Conservation (phyloP, 2,329 filamentous ascomycete species). For the Cadophora malorum region DNA sequence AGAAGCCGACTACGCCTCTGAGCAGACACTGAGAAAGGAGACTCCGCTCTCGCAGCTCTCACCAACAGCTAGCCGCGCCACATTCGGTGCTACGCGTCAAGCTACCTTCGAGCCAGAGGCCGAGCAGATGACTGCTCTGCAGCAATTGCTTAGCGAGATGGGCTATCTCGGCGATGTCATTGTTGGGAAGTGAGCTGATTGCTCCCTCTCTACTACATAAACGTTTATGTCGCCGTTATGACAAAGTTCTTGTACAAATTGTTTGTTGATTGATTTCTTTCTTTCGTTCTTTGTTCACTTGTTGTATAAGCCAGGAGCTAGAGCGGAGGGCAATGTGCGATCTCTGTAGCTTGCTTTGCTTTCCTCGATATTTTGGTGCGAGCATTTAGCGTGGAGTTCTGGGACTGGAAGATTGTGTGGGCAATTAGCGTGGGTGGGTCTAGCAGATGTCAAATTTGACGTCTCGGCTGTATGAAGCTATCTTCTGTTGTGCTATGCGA, state of each 20-base stretch:
- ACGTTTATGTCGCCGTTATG: neutral
- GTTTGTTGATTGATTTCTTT: constrained; percentile 12
- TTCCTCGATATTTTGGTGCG: constrained; percentile 1
- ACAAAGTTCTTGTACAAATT: constrained; percentile 12
- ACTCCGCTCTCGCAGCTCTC: constrained; percentile 19
- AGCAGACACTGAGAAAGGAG: constrained; percentile 25
- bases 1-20: constrained; percentile 22
- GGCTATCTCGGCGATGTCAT: constrained; percentile 58
- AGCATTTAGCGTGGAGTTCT: constrained; percentile 34
- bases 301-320: constrained; percentile 1
- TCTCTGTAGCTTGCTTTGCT: constrained; percentile 7
- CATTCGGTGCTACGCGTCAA: constrained; percentile 41
- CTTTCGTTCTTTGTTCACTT: neutral
- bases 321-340: neutral
- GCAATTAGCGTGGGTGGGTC: constrained; percentile 1
- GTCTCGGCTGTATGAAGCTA: too few species aligned
- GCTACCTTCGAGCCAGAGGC: constrained; percentile 25
- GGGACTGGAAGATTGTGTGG: neutral
- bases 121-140: constrained; percentile 48
- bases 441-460: too few species aligned
- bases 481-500: too few species aligned
- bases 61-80: constrained; percentile 24
- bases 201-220: neutral
- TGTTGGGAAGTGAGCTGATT: constrained; percentile 30
- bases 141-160: constrained; percentile 57